phyloP scores from a whole-genome alignment of 257 asterid species.

The Solanum pinnatisectum region DNA sequence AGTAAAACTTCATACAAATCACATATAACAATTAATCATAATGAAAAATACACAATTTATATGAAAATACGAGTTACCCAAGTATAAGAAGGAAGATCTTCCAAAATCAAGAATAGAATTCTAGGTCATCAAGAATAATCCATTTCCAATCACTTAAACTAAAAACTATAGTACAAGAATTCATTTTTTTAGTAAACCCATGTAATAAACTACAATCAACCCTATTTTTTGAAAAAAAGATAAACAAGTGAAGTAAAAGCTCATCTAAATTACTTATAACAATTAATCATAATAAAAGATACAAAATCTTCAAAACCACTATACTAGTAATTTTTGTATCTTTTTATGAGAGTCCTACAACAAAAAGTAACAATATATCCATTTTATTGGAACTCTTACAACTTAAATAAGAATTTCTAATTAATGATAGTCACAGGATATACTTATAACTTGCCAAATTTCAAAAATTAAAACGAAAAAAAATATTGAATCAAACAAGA shows the following conservation, averaged over 20 bases:
- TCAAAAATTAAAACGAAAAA: no score
- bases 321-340: no score
- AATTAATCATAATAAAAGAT: no score
- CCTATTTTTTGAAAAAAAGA: no score
- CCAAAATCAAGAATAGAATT: background rate
- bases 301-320: no score
- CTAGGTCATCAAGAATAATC: background rate
- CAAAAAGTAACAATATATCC: no score
- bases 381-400: no score
- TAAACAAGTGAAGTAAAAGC: no score
- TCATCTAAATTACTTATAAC: no score
- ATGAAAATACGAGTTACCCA: background rate
- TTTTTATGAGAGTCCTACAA: no score
- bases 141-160: background rate
- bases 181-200: background rate
- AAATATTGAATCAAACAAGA: background rate
- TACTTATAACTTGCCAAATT: background rate
- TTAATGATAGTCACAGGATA: background rate
- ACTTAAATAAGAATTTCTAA: no score
- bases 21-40: background rate
- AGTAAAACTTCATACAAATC: background rate
- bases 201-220: no score
- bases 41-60: background rate
- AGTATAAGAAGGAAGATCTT: background rate
- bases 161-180: background rate